These are phyloP conservation scores for Epichloe scottii DNA, from an alignment of 2,329 filamentous ascomycete genomes.

Conservation along the genomic window DNA sequence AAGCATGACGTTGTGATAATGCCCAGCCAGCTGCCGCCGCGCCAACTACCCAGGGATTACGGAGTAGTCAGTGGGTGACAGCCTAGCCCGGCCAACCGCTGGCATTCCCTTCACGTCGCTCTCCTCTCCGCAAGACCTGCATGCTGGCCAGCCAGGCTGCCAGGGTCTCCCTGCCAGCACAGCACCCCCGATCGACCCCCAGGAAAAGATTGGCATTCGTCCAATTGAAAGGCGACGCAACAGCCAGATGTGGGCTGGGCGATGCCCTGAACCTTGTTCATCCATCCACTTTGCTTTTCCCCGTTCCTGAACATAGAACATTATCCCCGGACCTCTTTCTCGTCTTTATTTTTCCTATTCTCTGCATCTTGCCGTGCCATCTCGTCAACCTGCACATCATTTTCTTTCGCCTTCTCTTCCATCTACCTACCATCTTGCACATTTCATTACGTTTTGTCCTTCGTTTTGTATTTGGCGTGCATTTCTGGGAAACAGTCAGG, in stretches of 20 bases:
- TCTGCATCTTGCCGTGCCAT: not conserved
- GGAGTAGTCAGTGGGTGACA: too few species aligned
- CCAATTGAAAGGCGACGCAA: constrained; percentile 1
- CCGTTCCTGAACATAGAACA: not conserved
- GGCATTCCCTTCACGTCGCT: constrained; percentile 3
- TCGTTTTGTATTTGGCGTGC: not conserved
- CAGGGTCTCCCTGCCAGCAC: constrained; percentile 3
- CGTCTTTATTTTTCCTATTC: not conserved
- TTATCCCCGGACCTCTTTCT: not conserved
- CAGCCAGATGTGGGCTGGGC: not conserved
- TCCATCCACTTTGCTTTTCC: not conserved
- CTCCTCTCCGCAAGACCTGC: not conserved
- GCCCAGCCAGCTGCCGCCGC: too few species aligned
- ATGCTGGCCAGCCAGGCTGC: not conserved
- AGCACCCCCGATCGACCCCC: not conserved
- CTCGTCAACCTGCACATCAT: not conserved
- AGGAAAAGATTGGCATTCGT: constrained; percentile 1
- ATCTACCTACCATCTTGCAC: not conserved
- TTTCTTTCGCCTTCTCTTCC: not conserved
- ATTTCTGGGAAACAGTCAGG: not conserved
- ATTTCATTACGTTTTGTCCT: not conserved
- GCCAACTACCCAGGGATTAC: too few species aligned
- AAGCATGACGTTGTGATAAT: not conserved
- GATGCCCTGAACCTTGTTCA: not conserved
- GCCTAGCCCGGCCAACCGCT: constrained; percentile 5